phyloP scores from a whole-genome alignment of 371 early-diverging fungal genomes.

The Rhizomucor pusillus region DNA sequence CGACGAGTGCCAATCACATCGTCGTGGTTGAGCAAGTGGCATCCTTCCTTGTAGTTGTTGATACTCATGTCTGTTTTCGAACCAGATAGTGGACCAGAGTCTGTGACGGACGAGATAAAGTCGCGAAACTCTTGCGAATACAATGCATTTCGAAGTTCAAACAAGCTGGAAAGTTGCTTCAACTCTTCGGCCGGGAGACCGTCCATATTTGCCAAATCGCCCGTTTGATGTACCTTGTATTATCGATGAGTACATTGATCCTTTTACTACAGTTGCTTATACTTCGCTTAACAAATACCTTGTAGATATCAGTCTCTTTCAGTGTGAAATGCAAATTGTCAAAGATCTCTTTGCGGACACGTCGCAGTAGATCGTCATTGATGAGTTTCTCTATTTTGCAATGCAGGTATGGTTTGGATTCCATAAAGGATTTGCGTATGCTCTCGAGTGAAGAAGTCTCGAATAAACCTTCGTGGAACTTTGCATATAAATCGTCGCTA shows the following conservation, averaged over 20 bases:
- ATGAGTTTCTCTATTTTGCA: constrained; percentile 58
- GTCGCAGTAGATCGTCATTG: constrained; percentile 54
- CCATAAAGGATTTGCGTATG: constrained; percentile 33
- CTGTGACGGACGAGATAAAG: constrained; percentile 63
- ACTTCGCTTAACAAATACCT: constrained; percentile 27
- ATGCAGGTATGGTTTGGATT: constrained; percentile 66
- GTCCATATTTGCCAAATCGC: constrained; percentile 79
- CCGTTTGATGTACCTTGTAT: constrained; percentile 59
- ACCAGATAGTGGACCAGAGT: constrained; percentile 66
- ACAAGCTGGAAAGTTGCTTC: constrained; percentile 43
- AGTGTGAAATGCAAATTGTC: constrained; percentile 59
- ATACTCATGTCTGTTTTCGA: constrained; percentile 67
- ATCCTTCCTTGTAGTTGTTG: constrained; percentile 61
- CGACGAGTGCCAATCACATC: constrained; percentile 78
- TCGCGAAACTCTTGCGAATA: constrained; percentile 69
- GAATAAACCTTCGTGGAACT: constrained; percentile 31
- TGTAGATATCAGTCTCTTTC: constrained; percentile 83
- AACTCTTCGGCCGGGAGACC: constrained; percentile 61
- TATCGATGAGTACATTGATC: not conserved
- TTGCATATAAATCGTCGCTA: not conserved
- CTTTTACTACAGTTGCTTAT: not conserved
- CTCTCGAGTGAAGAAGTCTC: constrained; percentile 11
- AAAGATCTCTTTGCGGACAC: constrained; percentile 64
- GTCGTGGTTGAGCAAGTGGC: constrained; percentile 77
- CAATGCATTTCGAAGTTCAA: constrained; percentile 64